phyloP scores from a whole-genome alignment of 1,139 yeast species.

The Saccharomycopsis hybrid region DNA sequence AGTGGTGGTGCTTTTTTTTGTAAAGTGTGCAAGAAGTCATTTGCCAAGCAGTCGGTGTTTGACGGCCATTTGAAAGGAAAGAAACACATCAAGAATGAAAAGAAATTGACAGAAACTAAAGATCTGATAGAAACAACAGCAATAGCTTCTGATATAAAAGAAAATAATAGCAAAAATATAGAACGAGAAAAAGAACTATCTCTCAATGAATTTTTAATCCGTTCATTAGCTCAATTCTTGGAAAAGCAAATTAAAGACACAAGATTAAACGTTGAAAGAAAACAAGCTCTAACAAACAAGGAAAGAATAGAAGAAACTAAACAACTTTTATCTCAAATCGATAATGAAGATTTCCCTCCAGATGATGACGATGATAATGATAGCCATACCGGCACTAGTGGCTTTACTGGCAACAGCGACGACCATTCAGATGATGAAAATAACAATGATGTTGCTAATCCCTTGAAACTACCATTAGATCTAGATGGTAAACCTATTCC shows the following conservation, averaged over 20 bases:
- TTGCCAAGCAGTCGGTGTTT: constrained; percentile 61
- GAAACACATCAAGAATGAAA: constrained; percentile 56
- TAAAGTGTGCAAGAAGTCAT: constrained; percentile 54
- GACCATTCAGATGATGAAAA: constrained; percentile 27
- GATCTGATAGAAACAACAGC: too few relatives aligned
- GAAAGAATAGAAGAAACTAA: constrained; percentile 55
- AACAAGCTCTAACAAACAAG: constrained; percentile 64
- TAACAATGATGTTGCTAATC: constrained; percentile 28
- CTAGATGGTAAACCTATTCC: constrained; percentile 91
- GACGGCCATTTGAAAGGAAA: constrained; percentile 68
- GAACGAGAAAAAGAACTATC: constrained; percentile 15
- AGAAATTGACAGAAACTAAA: constrained; percentile 14
- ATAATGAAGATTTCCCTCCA: constrained; percentile 27
- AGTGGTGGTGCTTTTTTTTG: constrained; percentile 45
- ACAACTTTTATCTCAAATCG: constrained; percentile 36
- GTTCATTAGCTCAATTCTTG: constrained; percentile 32
- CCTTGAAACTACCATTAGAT: constrained; percentile 69
- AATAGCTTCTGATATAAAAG: too few relatives aligned
- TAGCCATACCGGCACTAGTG: constrained; percentile 25
- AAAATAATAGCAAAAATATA: too few relatives aligned
- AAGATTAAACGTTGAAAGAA: constrained; percentile 56
- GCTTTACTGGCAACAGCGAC: constrained; percentile 24
- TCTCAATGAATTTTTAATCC: constrained; percentile 33
- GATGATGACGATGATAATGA: constrained; percentile 24
- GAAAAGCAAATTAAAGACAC: constrained; percentile 42